phyloP scores from a whole-genome alignment of 2,329 filamentous ascomycete genomes.

The Alternaria metachromatica region DNA sequence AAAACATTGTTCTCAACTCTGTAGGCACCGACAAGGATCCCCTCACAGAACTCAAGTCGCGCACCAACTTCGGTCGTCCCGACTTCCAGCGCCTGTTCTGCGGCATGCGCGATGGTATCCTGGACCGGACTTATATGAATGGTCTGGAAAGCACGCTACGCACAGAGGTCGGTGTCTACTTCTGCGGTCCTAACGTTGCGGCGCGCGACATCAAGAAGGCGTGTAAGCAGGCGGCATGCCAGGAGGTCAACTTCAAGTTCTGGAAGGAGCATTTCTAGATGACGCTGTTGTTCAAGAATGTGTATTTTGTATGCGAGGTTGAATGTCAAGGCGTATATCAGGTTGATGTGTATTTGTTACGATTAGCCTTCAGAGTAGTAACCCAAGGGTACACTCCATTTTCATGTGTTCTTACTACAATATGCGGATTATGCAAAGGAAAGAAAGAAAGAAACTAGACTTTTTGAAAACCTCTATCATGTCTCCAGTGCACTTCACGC shows the following conservation, averaged over 20 bases:
- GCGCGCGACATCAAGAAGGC: constrained; percentile 87
- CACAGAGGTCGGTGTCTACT: constrained; percentile 95
- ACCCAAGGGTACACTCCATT: constrained; percentile 7
- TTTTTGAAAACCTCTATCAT: background rate
- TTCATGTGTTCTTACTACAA: constrained; percentile 3
- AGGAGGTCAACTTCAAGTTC: constrained; percentile 91
- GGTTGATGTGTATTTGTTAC: constrained; percentile 6
- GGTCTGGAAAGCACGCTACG: constrained; percentile 77
- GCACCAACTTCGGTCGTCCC: constrained; percentile 94
- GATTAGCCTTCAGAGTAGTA: constrained; percentile 8
- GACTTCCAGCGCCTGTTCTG: constrained; percentile 83
- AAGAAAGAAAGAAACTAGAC: background rate
- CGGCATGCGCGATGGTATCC: constrained; percentile 86
- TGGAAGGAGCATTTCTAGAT: constrained; percentile 88
- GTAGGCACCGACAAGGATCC: constrained; percentile 89
- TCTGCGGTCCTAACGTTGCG: constrained; percentile 84
- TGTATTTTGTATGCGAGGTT: background rate
- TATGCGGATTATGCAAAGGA: background rate
- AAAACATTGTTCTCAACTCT: constrained; percentile 96
- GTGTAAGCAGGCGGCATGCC: constrained; percentile 72
- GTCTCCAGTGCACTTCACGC: background rate
- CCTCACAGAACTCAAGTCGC: constrained; percentile 84
- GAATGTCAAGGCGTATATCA: background rate
- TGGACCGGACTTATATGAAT: constrained; percentile 82
- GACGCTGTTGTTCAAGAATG: background rate